phyloP scores from a whole-genome alignment of 148 eudicot species.

The Mesembryanthemum crystallinum region DNA sequence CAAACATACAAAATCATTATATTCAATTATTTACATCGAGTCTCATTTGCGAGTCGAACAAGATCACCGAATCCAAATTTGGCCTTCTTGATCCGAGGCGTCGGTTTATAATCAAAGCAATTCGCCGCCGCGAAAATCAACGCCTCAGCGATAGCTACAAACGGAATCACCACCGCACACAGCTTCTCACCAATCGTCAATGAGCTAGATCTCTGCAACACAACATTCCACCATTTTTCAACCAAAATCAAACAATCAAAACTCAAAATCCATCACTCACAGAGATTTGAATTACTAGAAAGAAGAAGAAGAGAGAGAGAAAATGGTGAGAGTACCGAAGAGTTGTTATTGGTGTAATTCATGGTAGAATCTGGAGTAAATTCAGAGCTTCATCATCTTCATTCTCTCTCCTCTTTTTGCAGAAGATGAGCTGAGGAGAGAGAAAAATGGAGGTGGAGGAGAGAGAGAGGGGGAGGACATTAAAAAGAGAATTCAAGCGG shows the following conservation, averaged over 20 bases:
- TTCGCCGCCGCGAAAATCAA: conserved; percentile 32
- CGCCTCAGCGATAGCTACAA: conserved; percentile 45
- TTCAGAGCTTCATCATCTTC: background rate
- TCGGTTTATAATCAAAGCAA: conserved; percentile 34
- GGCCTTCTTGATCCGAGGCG: conserved; percentile 2
- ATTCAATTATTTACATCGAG: conserved; percentile 40
- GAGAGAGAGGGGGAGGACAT: background rate
- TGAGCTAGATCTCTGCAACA: conserved; percentile 39
- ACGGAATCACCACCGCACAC: conserved; percentile 44
- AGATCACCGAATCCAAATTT: conserved; percentile 24
- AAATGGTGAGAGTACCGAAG: conserved; percentile 7
- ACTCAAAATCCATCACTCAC: background rate
- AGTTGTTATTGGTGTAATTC: background rate
- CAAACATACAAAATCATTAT: background rate
- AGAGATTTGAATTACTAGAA: background rate
- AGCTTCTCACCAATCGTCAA: conserved; percentile 42
- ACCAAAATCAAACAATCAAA: background rate
- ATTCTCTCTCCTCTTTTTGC: too few relatives aligned
- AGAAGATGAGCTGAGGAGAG: background rate
- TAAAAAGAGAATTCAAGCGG: background rate
- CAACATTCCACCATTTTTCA: background rate
- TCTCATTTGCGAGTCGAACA: conserved; percentile 44
- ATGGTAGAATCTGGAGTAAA: background rate
- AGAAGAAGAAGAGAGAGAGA: background rate
- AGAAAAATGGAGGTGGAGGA: background rate